These are phyloP conservation scores for Cryptosporidium meleagridis DNA, from an alignment of 169 alveolate genomes.

Conservation along the genomic window DNA sequence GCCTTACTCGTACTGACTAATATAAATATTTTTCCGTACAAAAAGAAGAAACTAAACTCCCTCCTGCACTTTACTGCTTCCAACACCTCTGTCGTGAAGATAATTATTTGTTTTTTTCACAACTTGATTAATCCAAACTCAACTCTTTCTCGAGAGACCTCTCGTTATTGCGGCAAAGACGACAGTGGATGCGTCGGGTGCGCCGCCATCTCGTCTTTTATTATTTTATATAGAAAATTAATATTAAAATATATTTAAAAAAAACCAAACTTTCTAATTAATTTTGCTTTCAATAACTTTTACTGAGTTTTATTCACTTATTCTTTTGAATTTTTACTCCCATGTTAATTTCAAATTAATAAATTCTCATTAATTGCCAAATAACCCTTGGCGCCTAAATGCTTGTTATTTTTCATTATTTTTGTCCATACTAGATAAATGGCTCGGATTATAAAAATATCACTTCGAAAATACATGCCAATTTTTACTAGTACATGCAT, in stretches of 20 bases:
- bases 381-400: neutral
- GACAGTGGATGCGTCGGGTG: constrained; percentile 29
- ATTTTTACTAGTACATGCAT: neutral
- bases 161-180: constrained; percentile 65
- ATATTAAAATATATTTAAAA: neutral
- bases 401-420: too few relatives aligned
- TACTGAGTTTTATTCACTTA: neutral
- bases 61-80: constrained; percentile 31
- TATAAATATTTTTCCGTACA: constrained; percentile 17
- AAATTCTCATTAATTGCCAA: neutral
- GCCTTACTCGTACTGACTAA: constrained; percentile 28
- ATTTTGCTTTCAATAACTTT: neutral
- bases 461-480: neutral
- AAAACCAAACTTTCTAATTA: neutral
- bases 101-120: neutral
- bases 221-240: neutral
- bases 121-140: constrained; percentile 8
- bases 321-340: neutral
- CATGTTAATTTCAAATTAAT: too few relatives aligned
- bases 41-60: constrained; percentile 61
- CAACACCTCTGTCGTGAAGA: constrained; percentile 38
- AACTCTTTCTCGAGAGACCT: constrained; percentile 61
- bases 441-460: neutral
- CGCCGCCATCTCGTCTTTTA: constrained; percentile 19
- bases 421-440: neutral